Conservation (phyloP, 257 asterid genomes). For the Solanum dulcamara region DNA sequence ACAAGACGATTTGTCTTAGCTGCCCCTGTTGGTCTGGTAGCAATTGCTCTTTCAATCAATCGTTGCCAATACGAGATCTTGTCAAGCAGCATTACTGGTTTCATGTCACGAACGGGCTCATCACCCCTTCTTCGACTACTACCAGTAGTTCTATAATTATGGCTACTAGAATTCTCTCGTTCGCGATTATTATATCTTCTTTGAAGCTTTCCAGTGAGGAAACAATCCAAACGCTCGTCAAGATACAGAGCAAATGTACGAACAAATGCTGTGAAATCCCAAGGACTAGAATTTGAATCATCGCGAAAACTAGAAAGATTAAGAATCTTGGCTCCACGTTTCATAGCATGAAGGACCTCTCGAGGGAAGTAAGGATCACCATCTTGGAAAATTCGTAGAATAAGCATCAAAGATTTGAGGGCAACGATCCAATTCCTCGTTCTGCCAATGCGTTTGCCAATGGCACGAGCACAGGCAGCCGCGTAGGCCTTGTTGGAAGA, state of each 20-base stretch:
- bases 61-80: slow-evolving; percentile 67
- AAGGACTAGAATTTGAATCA: slow-evolving; percentile 69
- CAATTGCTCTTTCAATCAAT: slow-evolving; percentile 62
- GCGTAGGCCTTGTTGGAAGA: slow-evolving; percentile 59
- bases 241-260: slow-evolving; percentile 69
- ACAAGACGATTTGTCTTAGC: slow-evolving; percentile 52
- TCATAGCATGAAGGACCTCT: slow-evolving; percentile 89
- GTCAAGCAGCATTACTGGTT: slow-evolving; percentile 71
- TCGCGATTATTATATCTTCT: slow-evolving; percentile 7
- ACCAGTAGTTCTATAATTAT: slow-evolving; percentile 8
- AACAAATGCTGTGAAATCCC: slow-evolving; percentile 78
- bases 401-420: slow-evolving; percentile 59
- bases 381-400: slow-evolving; percentile 70
- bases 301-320: slow-evolving; percentile 68
- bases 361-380: slow-evolving; percentile 89
- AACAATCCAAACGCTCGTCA: slow-evolving; percentile 77
- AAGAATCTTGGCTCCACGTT: slow-evolving; percentile 67
- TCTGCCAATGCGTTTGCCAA: slow-evolving; percentile 77
- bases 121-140: slow-evolving; percentile 18
- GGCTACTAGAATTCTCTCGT: slow-evolving; percentile 12
- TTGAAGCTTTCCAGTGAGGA: slow-evolving; percentile 69
- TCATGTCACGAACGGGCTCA: slow-evolving; percentile 58
- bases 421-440: slow-evolving; percentile 88
- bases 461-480: slow-evolving; percentile 63
- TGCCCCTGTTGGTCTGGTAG: slow-evolving; percentile 66